These are phyloP conservation scores for Favolaschia claudopus DNA, from an alignment of 768 basidiomycete species.

Conservation along the genomic window DNA sequence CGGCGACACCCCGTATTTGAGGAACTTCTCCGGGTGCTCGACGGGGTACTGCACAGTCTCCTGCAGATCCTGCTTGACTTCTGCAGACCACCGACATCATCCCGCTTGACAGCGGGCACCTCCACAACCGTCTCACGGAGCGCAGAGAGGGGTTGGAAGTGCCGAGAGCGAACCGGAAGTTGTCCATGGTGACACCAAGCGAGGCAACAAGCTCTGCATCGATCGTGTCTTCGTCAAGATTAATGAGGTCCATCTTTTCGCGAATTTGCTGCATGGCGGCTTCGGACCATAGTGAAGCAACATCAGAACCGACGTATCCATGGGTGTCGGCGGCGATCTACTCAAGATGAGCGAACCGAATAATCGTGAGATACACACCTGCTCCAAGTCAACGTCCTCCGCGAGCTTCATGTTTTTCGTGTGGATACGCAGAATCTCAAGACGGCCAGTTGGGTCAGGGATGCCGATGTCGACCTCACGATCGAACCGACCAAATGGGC, in stretches of 20 bases:
- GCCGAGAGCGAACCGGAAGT: conserved; percentile 94
- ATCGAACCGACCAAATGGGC: conserved; percentile 98
- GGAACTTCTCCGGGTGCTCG: too few species aligned
- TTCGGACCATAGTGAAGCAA: too few species aligned
- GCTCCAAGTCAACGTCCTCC: too few species aligned
- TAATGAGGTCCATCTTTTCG: conserved; percentile 99
- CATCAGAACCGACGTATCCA: too few species aligned
- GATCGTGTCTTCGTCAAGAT: conserved; percentile 96
- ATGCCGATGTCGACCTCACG: conserved; percentile 99
- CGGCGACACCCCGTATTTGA: conserved; percentile 99
- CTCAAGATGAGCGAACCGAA: conserved; percentile 95
- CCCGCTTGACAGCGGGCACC: conserved; percentile 98
- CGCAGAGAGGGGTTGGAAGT: conserved; percentile 98
- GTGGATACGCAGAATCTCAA: conserved; percentile 96
- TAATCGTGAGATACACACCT: conserved; percentile 99
- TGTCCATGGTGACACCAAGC: conserved; percentile 97
- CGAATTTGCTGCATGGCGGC: too few species aligned
- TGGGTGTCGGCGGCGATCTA: conserved; percentile 99
- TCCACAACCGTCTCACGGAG: conserved; percentile 99
- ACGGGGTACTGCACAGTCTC: too few species aligned
- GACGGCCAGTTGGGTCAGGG: conserved; percentile 96
- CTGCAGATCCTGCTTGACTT: conserved; percentile 98
- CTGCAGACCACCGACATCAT: conserved; percentile 98
- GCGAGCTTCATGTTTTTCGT: too few species aligned
- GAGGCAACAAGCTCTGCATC: conserved; percentile 99